phyloP scores from a whole-genome alignment of 331 rosid genomes.

The Arachis monticola region DNA sequence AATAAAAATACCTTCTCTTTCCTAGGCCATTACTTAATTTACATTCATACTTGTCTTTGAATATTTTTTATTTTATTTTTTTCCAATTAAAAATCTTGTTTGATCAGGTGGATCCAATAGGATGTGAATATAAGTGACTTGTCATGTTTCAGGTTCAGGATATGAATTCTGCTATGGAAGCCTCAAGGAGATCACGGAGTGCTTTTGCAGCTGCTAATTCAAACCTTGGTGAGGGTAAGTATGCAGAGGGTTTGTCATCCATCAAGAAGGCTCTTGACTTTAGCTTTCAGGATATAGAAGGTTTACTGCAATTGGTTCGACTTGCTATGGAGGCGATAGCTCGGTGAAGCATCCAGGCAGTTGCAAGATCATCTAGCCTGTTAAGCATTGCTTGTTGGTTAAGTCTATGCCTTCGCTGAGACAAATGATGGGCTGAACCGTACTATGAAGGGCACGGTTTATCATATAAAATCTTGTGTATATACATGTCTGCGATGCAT shows the following conservation, averaged over 20 bases:
- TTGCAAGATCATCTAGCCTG: slow-evolving; percentile 42
- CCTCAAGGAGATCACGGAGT: slow-evolving; percentile 76
- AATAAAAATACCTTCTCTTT: too few species aligned
- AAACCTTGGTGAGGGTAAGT: slow-evolving; percentile 57
- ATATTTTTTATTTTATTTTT: neutral
- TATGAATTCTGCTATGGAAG: slow-evolving; percentile 88
- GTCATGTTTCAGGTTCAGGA: slow-evolving; percentile 76
- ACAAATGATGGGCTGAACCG: slow-evolving; percentile 42
- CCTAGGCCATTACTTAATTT: too few species aligned
- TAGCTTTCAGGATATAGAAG: slow-evolving; percentile 88
- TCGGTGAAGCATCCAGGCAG: slow-evolving; percentile 49
- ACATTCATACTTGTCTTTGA: neutral
- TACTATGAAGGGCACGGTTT: slow-evolving; percentile 43
- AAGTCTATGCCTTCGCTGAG: slow-evolving; percentile 45
- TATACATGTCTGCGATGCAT: slow-evolving; percentile 25
- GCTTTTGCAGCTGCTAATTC: slow-evolving; percentile 78
- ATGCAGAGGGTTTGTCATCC: slow-evolving; percentile 67
- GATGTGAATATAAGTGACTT: slow-evolving; percentile 25
- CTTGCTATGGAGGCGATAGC: slow-evolving; percentile 78
- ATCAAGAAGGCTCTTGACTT: slow-evolving; percentile 92
- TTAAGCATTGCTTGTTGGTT: slow-evolving; percentile 40
- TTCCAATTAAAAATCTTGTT: neutral
- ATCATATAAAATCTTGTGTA: slow-evolving; percentile 42
- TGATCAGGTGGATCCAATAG: neutral
- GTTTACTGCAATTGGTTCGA: slow-evolving; percentile 76